Base-by-base conservation (phyloP, 2,329 filamentous ascomycete species). In the Verticillium longisporum region DNA sequence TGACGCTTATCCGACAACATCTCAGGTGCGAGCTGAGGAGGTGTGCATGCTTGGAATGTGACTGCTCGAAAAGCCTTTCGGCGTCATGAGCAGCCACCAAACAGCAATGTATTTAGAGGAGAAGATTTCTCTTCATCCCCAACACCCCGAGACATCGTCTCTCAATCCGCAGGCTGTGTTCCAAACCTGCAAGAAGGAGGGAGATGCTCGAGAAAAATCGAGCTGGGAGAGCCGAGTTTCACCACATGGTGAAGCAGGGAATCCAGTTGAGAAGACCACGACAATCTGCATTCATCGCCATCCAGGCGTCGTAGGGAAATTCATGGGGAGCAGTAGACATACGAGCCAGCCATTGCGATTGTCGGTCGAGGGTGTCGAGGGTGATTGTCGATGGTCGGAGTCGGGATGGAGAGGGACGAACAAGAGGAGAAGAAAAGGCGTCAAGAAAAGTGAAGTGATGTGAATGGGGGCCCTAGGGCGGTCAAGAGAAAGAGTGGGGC, bases 191-290 rank as follows among this genome's bases (percentile, higher is more conserved):
- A 72, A 71, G 68, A 75, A 74, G 73, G 78, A 88, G 85, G 85
- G 85, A 83, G 83, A 78, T 73, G 78, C 72, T 70, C 75, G 75
- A 83, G 89, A 91, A 82, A 79, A 77, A 90, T 92, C 89, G 89
- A 92, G 89, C 89, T 92, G 88, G 87, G 82, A 80, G 82, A 80
- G 76, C 70, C 77, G 74, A 69, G 75, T 71, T 71, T 68, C 66
- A 61, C 67, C 53, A 60, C 59, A 66, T 75, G 76, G 77, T 76
- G 78, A 67, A 66, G 68, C 68, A 68, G 61, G 60, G 68, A 67
- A 69, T 74, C 88, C 87, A 92, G 89, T 87, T 54, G 86, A 91
- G 87, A 89, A 87, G 87, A 91, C 89, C 83, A 85, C 86, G 84
- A 90, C 88, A 91, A 91, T 89, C 87, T 86, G 79, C 80, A 78